Conservation (phyloP, 495 filamentous ascomycete genomes). For the Hypoxylon intermedium region DNA sequence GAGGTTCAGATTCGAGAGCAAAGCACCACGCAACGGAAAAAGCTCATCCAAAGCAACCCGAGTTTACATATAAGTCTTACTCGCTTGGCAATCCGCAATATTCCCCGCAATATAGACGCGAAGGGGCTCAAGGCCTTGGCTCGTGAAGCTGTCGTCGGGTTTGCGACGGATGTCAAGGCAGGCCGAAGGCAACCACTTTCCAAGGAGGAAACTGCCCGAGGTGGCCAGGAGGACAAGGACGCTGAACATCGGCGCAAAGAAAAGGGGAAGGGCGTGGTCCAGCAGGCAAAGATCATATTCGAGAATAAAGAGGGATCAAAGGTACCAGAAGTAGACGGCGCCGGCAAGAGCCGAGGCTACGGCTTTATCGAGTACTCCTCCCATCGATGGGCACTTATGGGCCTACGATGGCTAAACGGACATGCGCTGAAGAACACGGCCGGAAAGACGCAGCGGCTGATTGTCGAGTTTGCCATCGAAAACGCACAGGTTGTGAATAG, state of each 20-base stretch:
- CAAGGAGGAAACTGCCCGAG: slow-evolving; percentile 82
- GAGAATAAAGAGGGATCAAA: slow-evolving; percentile 84
- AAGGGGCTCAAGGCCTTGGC: slow-evolving; percentile 93
- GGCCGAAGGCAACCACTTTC: slow-evolving; percentile 76
- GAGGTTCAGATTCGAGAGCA: slow-evolving; percentile 89
- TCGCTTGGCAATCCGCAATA: slow-evolving; percentile 91
- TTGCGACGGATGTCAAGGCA: slow-evolving; percentile 85
- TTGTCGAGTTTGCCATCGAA: slow-evolving; percentile 98
- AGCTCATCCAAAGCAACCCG: slow-evolving; percentile 87
- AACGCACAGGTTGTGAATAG: slow-evolving; percentile 91
- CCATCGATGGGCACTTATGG: slow-evolving; percentile 95
- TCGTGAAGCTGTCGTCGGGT: slow-evolving; percentile 87
- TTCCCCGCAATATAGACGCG: slow-evolving; percentile 81
- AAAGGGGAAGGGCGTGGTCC: slow-evolving; percentile 91
- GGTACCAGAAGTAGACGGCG: slow-evolving; percentile 69
- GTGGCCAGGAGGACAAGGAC: slow-evolving; percentile 77
- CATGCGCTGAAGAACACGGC: slow-evolving; percentile 63
- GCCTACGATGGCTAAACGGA: slow-evolving; percentile 90
- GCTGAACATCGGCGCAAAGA: slow-evolving; percentile 77
- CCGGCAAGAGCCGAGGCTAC: slow-evolving; percentile 86
- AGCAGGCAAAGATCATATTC: slow-evolving; percentile 92
- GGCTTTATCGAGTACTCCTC: slow-evolving; percentile 97
- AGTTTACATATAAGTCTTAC: slow-evolving; percentile 88
- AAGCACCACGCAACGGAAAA: slow-evolving; percentile 85
- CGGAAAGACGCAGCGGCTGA: slow-evolving; percentile 67